Evolutionary conservation across 352 stramenopile species (phyloP).

Genomic region (Phytophthora foliorum): DNA sequence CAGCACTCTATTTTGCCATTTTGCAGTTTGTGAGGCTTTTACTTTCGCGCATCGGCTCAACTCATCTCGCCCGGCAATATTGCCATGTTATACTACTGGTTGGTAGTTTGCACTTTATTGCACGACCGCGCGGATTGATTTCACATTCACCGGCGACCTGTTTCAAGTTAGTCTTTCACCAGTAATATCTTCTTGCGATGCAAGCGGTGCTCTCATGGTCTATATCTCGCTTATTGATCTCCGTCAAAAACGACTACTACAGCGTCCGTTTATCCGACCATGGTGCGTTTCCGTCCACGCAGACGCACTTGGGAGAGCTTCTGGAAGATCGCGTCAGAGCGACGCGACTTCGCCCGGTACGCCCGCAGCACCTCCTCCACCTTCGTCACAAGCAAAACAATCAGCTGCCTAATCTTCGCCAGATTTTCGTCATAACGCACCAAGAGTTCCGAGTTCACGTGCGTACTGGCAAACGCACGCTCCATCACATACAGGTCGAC

Average conservation of each 20-base stretch:
- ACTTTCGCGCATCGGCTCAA: not conserved
- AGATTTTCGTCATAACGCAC: constrained; percentile 32
- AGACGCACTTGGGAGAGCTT: constrained; percentile 91
- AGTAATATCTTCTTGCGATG: too few species aligned
- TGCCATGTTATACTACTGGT: too few species aligned
- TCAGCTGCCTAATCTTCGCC: constrained; percentile 11
- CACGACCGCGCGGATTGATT: too few species aligned
- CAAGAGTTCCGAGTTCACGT: constrained; percentile 87
- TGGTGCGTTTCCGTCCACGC: constrained; percentile 91
- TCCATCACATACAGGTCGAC: constrained; percentile 96
- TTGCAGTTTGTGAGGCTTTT: not conserved
- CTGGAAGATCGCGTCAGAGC: constrained; percentile 83
- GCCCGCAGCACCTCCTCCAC: constrained; percentile 86
- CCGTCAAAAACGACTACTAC: not conserved
- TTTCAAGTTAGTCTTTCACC: too few species aligned
- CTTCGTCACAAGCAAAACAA: constrained; percentile 29
- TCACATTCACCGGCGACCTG: too few species aligned
- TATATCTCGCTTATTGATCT: too few species aligned
- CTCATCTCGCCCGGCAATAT: not conserved
- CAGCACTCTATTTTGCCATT: constrained; percentile 6
- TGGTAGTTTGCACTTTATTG: too few species aligned
- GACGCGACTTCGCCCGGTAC: constrained; percentile 86
- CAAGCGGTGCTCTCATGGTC: too few species aligned
- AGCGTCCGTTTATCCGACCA: constrained; percentile 79
- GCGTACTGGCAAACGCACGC: constrained; percentile 92